Conservation (phyloP, 2,329 filamentous ascomycete genomes). For the Nothopassalora personata region DNA sequence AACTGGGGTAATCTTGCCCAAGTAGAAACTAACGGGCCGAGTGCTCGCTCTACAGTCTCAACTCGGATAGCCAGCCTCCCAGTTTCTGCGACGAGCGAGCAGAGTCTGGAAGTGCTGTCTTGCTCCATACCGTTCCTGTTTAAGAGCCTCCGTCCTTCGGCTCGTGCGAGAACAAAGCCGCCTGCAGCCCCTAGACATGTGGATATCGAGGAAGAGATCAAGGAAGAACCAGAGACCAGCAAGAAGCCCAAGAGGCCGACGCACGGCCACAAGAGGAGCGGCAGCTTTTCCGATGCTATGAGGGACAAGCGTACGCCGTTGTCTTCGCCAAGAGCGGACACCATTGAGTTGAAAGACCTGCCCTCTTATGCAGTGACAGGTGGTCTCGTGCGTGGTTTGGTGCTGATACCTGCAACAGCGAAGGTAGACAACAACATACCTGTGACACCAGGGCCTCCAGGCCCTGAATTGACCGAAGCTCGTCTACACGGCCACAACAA, state of each 20-base stretch:
- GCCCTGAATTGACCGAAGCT: slow-evolving; percentile 14
- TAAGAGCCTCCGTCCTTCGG: slow-evolving; percentile 20
- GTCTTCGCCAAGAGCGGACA: slow-evolving; percentile 43
- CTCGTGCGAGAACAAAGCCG: slow-evolving; percentile 13
- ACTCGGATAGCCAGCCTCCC: slow-evolving; percentile 34
- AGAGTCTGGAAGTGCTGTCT: slow-evolving; percentile 54
- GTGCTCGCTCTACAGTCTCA: slow-evolving; percentile 14
- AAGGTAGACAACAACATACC: slow-evolving; percentile 57
- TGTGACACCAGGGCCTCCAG: slow-evolving; percentile 43
- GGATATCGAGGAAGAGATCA: not conserved
- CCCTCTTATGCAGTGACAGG: slow-evolving; percentile 67
- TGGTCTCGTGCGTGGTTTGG: slow-evolving; percentile 78
- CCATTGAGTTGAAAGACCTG: slow-evolving; percentile 35
- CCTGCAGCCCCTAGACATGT: not conserved
- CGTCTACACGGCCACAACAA: slow-evolving; percentile 9
- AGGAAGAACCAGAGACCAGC: slow-evolving; percentile 4
- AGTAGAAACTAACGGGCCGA: slow-evolving; percentile 3
- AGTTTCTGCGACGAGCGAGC: slow-evolving; percentile 42
- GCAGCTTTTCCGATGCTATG: slow-evolving; percentile 79
- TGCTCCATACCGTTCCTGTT: slow-evolving; percentile 51
- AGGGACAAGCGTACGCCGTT: slow-evolving; percentile 59
- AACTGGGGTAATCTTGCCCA: slow-evolving; percentile 2
- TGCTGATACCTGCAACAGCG: slow-evolving; percentile 76
- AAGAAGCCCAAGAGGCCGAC: slow-evolving; percentile 24
- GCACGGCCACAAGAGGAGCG: slow-evolving; percentile 71